Percentiles rank a stretch among this genome's conserved stretches.
phyloP scores from a whole-genome alignment of 106 monocot genomes.

The Xerophyta viscosa region DNA sequence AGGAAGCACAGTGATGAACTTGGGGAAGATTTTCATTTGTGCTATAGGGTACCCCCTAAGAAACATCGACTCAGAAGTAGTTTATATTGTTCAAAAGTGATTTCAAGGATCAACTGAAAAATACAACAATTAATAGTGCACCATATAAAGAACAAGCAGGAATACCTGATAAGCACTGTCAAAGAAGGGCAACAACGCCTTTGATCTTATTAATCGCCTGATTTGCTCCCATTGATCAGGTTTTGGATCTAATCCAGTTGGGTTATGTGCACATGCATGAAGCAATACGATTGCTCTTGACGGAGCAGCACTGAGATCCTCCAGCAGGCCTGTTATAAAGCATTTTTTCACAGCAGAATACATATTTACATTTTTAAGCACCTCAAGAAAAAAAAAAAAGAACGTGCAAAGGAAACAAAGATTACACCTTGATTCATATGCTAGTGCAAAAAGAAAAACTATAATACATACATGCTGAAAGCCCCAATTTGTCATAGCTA shows the following conservation, averaged over 20 bases:
- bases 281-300: conserved; percentile 77
- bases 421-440: not conserved
- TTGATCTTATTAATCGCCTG: conserved; percentile 76
- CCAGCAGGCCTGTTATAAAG: conserved; percentile 48
- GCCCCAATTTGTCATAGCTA: too few relatives aligned
- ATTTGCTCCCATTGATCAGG: conserved; percentile 90
- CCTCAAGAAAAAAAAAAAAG: not conserved
- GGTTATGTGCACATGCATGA: conserved; percentile 98
- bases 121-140: too few relatives aligned
- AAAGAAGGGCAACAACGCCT: conserved; percentile 83
- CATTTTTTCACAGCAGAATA: not conserved
- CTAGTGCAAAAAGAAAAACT: too few relatives aligned
- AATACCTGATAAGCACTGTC: conserved; percentile 98
- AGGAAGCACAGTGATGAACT: too few relatives aligned
- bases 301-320: conserved; percentile 75
- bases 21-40: too few relatives aligned
- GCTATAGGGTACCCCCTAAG: too few relatives aligned
- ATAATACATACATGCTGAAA: too few relatives aligned
- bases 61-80: too few relatives aligned
- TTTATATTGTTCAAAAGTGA: too few relatives aligned
- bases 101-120: too few relatives aligned
- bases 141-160: not conserved
- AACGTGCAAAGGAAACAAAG: not conserved
- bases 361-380: not conserved
- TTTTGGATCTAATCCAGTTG: conserved; percentile 95